phyloP scores from a whole-genome alignment of 345 rosid genomes.

The Hypericum perforatum region DNA sequence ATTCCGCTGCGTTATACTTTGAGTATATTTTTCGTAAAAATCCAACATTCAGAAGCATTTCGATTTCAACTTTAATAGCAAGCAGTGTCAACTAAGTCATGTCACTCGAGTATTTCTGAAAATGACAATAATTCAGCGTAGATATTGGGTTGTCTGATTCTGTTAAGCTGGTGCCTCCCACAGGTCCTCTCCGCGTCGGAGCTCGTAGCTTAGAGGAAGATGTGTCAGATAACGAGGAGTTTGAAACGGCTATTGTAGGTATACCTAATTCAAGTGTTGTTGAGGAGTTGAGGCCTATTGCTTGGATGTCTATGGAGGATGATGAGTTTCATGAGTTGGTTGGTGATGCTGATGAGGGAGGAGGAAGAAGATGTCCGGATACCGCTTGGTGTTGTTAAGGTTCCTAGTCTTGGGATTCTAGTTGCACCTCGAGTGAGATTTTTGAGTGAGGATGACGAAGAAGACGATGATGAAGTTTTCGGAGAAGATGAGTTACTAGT shows the following conservation, averaged over 20 bases:
- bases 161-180: too few species aligned
- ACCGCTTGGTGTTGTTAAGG: constrained; percentile 17
- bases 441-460: constrained; percentile 15
- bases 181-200: constrained; percentile 50
- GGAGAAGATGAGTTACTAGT: neutral
- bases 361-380: constrained; percentile 20
- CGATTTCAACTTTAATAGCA: too few species aligned
- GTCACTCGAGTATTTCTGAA: too few species aligned
- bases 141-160: too few species aligned
- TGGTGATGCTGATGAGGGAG: constrained; percentile 31
- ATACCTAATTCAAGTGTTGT: neutral
- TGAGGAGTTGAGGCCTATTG: constrained; percentile 31
- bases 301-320: constrained; percentile 54
- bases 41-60: too few species aligned
- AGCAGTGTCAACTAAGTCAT: too few species aligned
- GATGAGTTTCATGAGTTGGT: constrained; percentile 33
- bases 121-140: too few species aligned
- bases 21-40: too few species aligned
- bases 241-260: constrained; percentile 25
- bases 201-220: constrained; percentile 37
- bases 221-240: constrained; percentile 30
- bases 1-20: too few species aligned
- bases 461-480: constrained; percentile 7
- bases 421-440: constrained; percentile 16
- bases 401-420: constrained; percentile 16